Evolutionary conservation across 2,329 filamentous ascomycete species (phyloP).

Genomic region (Xylogone sp.): DNA sequence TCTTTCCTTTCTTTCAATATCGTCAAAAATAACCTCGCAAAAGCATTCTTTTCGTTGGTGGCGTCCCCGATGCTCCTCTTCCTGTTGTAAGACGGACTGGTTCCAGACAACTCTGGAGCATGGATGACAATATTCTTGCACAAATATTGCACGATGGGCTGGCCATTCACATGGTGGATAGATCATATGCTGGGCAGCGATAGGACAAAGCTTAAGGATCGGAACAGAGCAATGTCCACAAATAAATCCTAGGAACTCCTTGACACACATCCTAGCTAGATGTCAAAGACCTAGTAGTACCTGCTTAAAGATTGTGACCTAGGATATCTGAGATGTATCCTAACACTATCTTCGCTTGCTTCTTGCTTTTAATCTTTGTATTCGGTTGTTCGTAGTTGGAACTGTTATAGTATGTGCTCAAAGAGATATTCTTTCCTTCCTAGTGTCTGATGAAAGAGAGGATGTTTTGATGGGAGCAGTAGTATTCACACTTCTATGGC

Average conservation of each 20-base stretch:
- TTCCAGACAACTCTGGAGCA: slow-evolving; percentile 28
- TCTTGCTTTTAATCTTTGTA: no score
- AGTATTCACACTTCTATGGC: no score
- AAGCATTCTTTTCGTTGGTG: slow-evolving; percentile 20
- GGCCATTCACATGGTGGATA: slow-evolving; percentile 24
- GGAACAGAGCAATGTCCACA: slow-evolving; percentile 43
- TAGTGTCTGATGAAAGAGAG: no score
- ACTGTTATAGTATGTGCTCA: no score
- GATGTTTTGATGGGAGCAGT: no score
- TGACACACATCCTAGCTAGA: slow-evolving; percentile 39
- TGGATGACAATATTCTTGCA: slow-evolving; percentile 21
- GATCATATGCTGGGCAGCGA: slow-evolving; percentile 13
- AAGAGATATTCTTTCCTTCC: no score
- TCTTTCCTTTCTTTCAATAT: slow-evolving; percentile 7
- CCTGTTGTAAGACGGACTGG: slow-evolving; percentile 15
- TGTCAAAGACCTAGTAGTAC: no score
- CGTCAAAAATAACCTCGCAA: slow-evolving; percentile 21
- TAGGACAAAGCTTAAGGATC: slow-evolving; percentile 38
- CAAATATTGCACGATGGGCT: slow-evolving; percentile 19
- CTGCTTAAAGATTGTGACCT: no score
- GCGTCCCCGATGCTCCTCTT: slow-evolving; percentile 18
- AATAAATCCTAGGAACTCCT: slow-evolving; percentile 41
- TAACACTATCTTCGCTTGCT: no score
- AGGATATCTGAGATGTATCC: no score
- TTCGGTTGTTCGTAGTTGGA: no score